Base-by-base conservation (phyloP, 192 early-diverging fungal genomes). In the Linnemannia zychae region DNA sequence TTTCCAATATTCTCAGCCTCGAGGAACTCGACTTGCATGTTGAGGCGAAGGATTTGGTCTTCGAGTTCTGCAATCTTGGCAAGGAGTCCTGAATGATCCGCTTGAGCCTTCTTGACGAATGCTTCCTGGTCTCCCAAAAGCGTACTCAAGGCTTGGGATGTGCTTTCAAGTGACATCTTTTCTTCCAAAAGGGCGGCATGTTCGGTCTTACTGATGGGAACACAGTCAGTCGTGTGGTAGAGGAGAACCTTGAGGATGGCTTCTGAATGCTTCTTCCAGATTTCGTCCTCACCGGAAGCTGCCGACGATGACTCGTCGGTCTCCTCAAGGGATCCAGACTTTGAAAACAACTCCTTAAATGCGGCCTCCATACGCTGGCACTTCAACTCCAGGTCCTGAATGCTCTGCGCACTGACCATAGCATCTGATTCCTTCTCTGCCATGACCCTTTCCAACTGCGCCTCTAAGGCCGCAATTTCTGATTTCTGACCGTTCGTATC, bases 1-100 rank as follows among this genome's bases (percentile, higher is more conserved):
- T 85, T 85, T 7, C 83, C 83, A 68, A 85, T 85, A 63, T 73
- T 85, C 6, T 85, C 83, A 20, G 83, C 83, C 20, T 85, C 83
- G 2, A 85, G 69, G 17, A 75, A 79, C 70, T 85, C 83, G 31
- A 85, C 76, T 22, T 85, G 76, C 12, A 37, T 69, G 20, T 37
- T 78, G 31, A 85, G 53, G 1, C 46, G 74, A 0, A 77, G 78
- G 47, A 85, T 76, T 36, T 67, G 73, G 22, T 79, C 77, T 49
- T 85, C 83, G 28, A 85, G 83, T 40, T 85, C 83, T 5, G 72
- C 69, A 53, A 85, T 79, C 67, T 79, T 85, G 52, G 71, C 73
- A 0, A 78, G 28, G 1, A 75, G 68, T 4, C 52, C 82, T 0
- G 82, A 73, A 20, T 78, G 82, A 31, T 84, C 77, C 0, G 49